phyloP scores from a whole-genome alignment of 78 protist species.

The Planoprotostelium fungivorum region DNA sequence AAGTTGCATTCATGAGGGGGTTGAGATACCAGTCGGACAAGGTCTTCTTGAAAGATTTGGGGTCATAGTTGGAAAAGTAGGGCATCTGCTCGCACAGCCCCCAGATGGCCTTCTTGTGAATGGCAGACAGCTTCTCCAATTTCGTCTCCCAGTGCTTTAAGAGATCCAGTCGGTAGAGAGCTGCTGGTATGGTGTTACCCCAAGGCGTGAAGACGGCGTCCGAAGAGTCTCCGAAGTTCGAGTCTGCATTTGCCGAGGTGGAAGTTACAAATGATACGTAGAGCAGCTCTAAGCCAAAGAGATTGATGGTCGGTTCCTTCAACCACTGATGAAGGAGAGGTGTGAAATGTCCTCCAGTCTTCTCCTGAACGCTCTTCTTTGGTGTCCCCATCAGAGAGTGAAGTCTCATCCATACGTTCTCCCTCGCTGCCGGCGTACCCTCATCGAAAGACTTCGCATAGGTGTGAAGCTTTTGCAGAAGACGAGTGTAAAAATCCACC shows the following conservation, averaged over 20 bases:
- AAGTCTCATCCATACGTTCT: not conserved
- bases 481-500: not conserved
- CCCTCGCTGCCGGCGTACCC: not conserved
- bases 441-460: not conserved
- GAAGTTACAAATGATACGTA: not conserved
- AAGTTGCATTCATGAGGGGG: conserved; percentile 34
- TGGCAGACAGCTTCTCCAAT: conserved; percentile 6
- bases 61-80: conserved; percentile 34
- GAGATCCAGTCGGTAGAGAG: conserved; percentile 25
- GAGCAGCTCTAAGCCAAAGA: not conserved
- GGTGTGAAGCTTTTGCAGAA: not conserved
- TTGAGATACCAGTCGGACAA: conserved; percentile 21
- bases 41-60: conserved; percentile 21
- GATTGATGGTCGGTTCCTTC: not conserved
- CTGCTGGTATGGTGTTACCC: conserved; percentile 30
- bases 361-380: not conserved
- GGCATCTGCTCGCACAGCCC: conserved; percentile 19
- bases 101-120: conserved; percentile 23
- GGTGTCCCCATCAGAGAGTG: not conserved
- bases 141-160: conserved; percentile 23
- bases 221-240: not conserved
- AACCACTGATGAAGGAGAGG: not conserved
- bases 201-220: conserved; percentile 2
- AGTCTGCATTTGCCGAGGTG: not conserved
- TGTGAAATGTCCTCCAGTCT: not conserved